These are phyloP conservation scores for Scedosporium apiospermum DNA, from an alignment of 2,329 filamentous ascomycete species.

Conservation along the genomic window DNA sequence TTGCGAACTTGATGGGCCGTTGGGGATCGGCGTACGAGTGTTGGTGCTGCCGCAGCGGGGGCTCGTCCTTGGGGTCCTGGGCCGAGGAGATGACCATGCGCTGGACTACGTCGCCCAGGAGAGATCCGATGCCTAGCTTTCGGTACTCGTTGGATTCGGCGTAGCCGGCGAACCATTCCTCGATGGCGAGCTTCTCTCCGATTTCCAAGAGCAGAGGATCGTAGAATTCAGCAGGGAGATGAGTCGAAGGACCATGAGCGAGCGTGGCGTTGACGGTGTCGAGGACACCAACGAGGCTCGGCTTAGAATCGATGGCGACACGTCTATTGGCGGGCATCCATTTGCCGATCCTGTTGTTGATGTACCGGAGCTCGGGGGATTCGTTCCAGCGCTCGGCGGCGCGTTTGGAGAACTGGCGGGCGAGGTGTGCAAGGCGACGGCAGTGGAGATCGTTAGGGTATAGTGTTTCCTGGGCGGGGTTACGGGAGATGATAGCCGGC, in stretches of 20 bases:
- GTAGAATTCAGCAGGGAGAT: conserved; percentile 79
- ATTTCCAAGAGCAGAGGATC: conserved; percentile 61
- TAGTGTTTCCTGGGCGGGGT: conserved; percentile 63
- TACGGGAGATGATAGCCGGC: conserved; percentile 56
- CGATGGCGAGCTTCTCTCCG: conserved; percentile 66
- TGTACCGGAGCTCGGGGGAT: conserved; percentile 71
- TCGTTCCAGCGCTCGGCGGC: conserved; percentile 66
- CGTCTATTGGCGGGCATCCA: conserved; percentile 70
- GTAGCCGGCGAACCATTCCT: conserved; percentile 92
- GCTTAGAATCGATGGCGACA: conserved; percentile 76
- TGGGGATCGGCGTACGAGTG: conserved; percentile 8
- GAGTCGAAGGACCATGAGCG: conserved; percentile 73
- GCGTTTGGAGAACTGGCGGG: conserved; percentile 61
- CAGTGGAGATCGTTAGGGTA: conserved; percentile 72
- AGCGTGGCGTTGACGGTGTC: conserved; percentile 85
- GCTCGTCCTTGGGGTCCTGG: conserved; percentile 45
- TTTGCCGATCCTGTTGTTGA: conserved; percentile 67
- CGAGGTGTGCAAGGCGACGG: conserved; percentile 59
- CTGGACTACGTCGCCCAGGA: conserved; percentile 75
- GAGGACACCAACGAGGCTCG: conserved; percentile 81
- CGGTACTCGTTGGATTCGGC: conserved; percentile 78
- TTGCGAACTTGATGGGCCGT: conserved; percentile 56
- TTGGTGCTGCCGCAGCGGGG: conserved; percentile 27
- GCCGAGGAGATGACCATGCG: conserved; percentile 49
- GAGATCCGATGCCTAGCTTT: conserved; percentile 73